Base-by-base conservation (phyloP, 1,284 basidiomycete genomes). In the Moesziomyces sp. region DNA sequence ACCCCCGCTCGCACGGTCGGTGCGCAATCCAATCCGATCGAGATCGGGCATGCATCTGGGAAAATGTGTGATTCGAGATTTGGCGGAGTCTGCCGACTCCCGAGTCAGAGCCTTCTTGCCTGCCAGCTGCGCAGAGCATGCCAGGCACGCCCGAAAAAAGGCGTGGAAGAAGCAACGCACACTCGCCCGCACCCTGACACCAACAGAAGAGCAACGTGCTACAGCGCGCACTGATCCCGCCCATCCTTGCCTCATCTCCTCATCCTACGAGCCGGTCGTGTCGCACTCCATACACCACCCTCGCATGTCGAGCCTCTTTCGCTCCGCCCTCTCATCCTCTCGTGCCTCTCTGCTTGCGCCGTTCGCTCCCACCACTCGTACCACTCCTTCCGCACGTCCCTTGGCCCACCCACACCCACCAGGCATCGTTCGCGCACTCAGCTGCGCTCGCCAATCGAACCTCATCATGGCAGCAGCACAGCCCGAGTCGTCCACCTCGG, bases 401-500 rank as follows among this genome's bases (percentile, higher is more conserved):
- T 21, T 16, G 30, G 30, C 19, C 8, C 28, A n/a, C 8, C 23
- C 10, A 11, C 38, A 34, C 8, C 30, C 30, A 34, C 10, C 30
- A 34, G 30, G 30, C 30, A 24, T 28, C 9, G 46, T 6, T 30
- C 66, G 60, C 52, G 48, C 55, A 46, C 48, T 69, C 24, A 69
- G 66, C 56, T 69, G 66, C 60, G 66, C 66, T 52, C 52, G 49
- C 52, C 56, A 52, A 21, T 69, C 60, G 19, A 56, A 46, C 9
- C 59, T 64, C 52, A 62, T 73, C 56, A 73, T 73, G 70, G 63
- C 70, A 47, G 64, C 70, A 4, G 48, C 64, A 30, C 65, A 73
- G 11, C n/a, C 59, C 46, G 64, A 68, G 30, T 35, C 64, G 1
- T 68, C 70, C 8, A 40, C 52, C 3, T 67, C 59, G 11, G 52